These are phyloP conservation scores for Clavispora phyllophila DNA, from an alignment of 805 yeast genomes.

Conservation along the genomic window DNA sequence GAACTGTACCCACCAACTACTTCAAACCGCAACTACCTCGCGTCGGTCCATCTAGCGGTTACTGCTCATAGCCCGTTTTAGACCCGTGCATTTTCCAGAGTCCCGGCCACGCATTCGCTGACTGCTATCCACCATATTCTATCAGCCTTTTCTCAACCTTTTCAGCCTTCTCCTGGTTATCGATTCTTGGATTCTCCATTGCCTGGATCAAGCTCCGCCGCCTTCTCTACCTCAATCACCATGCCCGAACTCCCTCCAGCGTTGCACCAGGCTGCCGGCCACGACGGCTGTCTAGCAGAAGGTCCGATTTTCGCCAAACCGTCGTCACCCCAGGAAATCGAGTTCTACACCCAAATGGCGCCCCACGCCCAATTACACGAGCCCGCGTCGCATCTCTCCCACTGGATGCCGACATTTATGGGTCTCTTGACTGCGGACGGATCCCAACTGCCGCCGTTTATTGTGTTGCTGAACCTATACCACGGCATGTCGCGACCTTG, in stretches of 20 bases:
- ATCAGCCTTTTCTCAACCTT: too few relatives aligned
- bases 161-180: too few relatives aligned
- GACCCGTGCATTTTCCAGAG: too few relatives aligned
- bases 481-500: conserved; percentile 62
- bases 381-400: conserved; percentile 31
- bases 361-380: conserved; percentile 14
- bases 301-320: conserved; percentile 75
- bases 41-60: too few relatives aligned
- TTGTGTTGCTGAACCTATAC: conserved; percentile 70
- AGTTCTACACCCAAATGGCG: conserved; percentile 53
- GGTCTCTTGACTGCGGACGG: conserved; percentile 42
- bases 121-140: too few relatives aligned
- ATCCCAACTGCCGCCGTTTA: conserved; percentile 24
- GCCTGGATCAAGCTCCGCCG: too few relatives aligned
- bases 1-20: too few relatives aligned
- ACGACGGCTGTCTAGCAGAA: conserved; percentile 68
- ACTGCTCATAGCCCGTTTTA: too few relatives aligned
- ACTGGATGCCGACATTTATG: conserved; percentile 61
- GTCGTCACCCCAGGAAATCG: conserved; percentile 57
- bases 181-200: too few relatives aligned
- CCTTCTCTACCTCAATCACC: too few relatives aligned
- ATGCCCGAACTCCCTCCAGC: conserved; percentile 7
- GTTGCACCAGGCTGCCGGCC: conserved; percentile 85
- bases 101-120: too few relatives aligned
- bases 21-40: too few relatives aligned